These are phyloP conservation scores for Paraphysoderma sedebokerense DNA, from an alignment of 371 early-diverging fungal genomes.

Conservation along the genomic window DNA sequence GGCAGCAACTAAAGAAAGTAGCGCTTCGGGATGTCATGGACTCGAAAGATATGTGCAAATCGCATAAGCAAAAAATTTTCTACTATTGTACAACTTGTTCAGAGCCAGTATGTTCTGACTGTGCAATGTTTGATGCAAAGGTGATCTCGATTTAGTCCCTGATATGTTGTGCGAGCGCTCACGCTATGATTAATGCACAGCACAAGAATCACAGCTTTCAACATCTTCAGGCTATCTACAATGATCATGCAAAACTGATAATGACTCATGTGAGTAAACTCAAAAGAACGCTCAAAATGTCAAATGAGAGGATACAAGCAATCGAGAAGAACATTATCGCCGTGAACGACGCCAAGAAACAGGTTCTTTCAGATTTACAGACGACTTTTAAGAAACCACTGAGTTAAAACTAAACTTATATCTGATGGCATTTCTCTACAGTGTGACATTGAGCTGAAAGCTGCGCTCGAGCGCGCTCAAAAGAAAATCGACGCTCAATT, in stretches of 20 bases:
- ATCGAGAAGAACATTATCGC: too few species aligned
- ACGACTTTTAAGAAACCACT: too few species aligned
- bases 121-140: conserved; percentile 15
- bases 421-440: too few species aligned
- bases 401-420: too few species aligned
- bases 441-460: background rate
- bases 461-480: background rate
- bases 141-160: too few species aligned
- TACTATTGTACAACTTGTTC: conserved; percentile 16
- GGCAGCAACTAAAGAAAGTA: background rate
- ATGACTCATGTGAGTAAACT: background rate
- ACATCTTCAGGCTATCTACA: conserved; percentile 11
- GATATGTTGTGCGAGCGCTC: background rate
- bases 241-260: conserved; percentile 2
- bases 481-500: background rate
- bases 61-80: conserved; percentile 9
- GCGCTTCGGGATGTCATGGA: background rate
- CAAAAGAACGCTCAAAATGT: too few species aligned
- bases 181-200: background rate
- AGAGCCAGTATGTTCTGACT: conserved; percentile 17
- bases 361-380: too few species aligned
- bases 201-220: conserved; percentile 12
- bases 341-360: too few species aligned
- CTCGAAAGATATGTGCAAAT: conserved; percentile 3
- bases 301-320: too few species aligned